A percentile compares a stretch with the other conserved stretches of the same genome.
Conservation (phyloP, 2,329 filamentous ascomycete genomes). For the Lasiodiplodia theobromae region DNA sequence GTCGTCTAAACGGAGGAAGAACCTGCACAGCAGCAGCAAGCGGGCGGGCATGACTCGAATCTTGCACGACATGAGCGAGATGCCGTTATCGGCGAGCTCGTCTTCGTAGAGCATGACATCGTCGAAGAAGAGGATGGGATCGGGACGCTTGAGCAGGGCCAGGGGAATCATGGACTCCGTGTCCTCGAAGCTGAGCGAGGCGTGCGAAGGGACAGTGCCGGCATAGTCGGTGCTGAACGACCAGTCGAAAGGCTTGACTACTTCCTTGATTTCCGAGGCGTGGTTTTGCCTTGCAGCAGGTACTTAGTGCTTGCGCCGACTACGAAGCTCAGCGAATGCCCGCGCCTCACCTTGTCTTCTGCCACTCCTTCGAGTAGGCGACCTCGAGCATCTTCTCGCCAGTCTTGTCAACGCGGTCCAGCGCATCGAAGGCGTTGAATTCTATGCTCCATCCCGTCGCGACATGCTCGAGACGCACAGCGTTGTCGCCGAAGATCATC, state of each 20-base stretch:
- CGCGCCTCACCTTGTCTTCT: conserved; percentile 66
- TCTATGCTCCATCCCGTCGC: conserved; percentile 77
- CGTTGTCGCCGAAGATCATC: conserved; percentile 99
- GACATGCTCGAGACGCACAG: conserved; percentile 76
- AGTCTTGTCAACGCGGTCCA: conserved; percentile 94
- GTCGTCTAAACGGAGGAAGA: conserved; percentile 93
- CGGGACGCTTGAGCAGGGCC: conserved; percentile 83
- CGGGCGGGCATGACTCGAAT: conserved; percentile 89
- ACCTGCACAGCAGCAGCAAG: conserved; percentile 81
- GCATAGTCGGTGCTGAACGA: conserved; percentile 91
- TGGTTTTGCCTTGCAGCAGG: conserved; percentile 70
- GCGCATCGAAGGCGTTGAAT: conserved; percentile 86
- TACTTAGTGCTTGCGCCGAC: neutral
- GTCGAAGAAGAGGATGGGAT: conserved; percentile 96
- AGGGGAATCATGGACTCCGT: conserved; percentile 74
- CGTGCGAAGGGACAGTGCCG: conserved; percentile 64
- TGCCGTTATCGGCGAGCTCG: conserved; percentile 96
- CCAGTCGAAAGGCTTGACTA: conserved; percentile 98
- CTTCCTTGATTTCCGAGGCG: conserved; percentile 85
- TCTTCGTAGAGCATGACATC: conserved; percentile 97
- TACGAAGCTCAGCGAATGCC: neutral
- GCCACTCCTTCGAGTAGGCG: conserved; percentile 90
- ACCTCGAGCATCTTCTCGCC: conserved; percentile 90
- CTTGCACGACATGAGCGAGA: conserved; percentile 89
- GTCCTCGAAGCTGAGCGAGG: conserved; percentile 46